Base-by-base conservation (phyloP, 2,329 filamentous ascomycete species). In the Hypoxylon sp. region DNA sequence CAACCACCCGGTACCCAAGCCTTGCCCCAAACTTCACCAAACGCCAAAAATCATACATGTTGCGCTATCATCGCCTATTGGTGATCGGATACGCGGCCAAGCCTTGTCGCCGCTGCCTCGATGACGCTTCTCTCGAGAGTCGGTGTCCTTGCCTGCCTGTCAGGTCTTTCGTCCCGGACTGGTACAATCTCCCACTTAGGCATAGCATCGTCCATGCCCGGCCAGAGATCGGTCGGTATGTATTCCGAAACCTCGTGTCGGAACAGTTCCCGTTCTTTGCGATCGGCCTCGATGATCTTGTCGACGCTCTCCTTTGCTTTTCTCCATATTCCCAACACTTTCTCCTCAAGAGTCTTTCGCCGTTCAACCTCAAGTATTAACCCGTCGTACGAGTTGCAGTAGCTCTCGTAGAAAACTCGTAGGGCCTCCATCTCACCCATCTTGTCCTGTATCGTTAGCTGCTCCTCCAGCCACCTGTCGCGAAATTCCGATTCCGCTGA, bases 221-320 rank as follows among this genome's bases (percentile, higher is more conserved):
- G 88, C 92, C 92, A 97, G 18, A 97, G 85, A 72, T 97, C 92
- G 0, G 88, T 88, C 0, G 95, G 95, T 9, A 99, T 76, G 71
- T 87, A 96, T 63, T 96, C 91, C 6, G 92, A 93, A 10, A 95
- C 88, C 38, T 96, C 89, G 23, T 88, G 81, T 27, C 90, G 84
- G 73, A 99, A 98, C 0, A 83, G 79, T 62, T 96, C 89, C 31
- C 95, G 82, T 61, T 92, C 87, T 35, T 80, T 80, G 53, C 84
- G 79, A 72, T 99, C 95, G 10, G 85, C 80, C 10, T 90, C 84
- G 60, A 90, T 86, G 8, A 98, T 78, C 70, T 85, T 87, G 57
- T 93, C 87, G 7, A 97, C 82, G 65, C 88, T 88, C 56, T 88
- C 86, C 71, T 88, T 86, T 1, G 94, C 91, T 67, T 93, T 92